Evolutionary conservation across 1,284 basidiomycete genomes (phyloP).

Genomic region (Fomitopsis palustris): DNA sequence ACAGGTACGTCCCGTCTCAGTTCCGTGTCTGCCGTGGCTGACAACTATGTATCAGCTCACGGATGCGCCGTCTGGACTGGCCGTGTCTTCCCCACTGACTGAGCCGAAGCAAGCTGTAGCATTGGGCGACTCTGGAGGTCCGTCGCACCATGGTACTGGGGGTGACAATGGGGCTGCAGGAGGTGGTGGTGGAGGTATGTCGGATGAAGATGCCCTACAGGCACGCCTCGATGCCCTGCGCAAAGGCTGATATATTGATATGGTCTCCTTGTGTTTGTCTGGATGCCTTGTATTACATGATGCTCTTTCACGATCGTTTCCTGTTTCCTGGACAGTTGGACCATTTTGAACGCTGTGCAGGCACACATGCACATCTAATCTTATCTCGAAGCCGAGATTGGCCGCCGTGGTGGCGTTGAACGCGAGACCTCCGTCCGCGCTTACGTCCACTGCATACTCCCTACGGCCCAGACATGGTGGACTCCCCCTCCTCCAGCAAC

Average conservation of each 20-base stretch:
- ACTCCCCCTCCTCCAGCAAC: neutral
- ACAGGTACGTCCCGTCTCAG: conserved; percentile 46
- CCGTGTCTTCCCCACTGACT: conserved; percentile 56
- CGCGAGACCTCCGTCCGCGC: neutral
- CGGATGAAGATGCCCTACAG: conserved; percentile 68
- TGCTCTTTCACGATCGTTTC: neutral
- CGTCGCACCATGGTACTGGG: conserved; percentile 33
- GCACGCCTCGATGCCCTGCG: conserved; percentile 24
- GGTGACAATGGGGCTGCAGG: conserved; percentile 38
- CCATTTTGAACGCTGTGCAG: neutral
- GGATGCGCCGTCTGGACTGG: conserved; percentile 77
- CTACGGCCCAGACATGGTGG: neutral
- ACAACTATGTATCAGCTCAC: conserved; percentile 54
- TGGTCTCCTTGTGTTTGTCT: neutral
- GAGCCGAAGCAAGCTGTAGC: conserved; percentile 77
- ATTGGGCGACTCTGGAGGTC: conserved; percentile 59
- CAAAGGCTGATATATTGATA: conserved; percentile 13
- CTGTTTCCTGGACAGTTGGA: no score
- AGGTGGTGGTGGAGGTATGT: conserved; percentile 40
- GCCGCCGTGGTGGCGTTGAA: neutral
- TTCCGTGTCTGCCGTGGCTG: neutral
- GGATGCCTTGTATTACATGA: neutral
- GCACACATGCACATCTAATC: neutral
- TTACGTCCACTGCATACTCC: neutral
- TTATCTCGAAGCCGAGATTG: conserved; percentile 4